Evolutionary conservation across 768 basidiomycete species (phyloP).

Genomic region (Mycena rosella): DNA sequence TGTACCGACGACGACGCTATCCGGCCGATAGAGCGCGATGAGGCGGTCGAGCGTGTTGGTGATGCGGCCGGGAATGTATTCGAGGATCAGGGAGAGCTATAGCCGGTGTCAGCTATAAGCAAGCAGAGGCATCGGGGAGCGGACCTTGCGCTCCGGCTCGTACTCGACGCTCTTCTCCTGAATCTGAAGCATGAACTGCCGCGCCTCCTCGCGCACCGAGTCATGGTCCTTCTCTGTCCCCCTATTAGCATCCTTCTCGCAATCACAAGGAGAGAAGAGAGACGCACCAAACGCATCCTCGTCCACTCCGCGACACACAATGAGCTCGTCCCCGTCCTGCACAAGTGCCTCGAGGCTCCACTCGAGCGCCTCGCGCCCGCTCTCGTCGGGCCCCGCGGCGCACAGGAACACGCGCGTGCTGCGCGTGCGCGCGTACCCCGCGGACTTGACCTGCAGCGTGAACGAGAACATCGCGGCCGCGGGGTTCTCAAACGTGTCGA

Average conservation of each 20-base stretch:
- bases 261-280: too few species aligned
- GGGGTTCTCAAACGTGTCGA: conserved; percentile 90
- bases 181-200: conserved; percentile 82
- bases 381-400: conserved; percentile 90
- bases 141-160: conserved; percentile 82
- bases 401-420: conserved; percentile 92
- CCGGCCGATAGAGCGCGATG: conserved; percentile 92
- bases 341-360: conserved; percentile 91
- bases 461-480: conserved; percentile 89
- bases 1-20: conserved; percentile 94
- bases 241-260: too few species aligned
- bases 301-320: conserved; percentile 92
- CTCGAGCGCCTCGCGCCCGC: conserved; percentile 88
- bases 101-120: background rate
- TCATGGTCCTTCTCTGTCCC: conserved; percentile 79
- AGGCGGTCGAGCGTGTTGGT: conserved; percentile 92
- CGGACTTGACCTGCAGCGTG: conserved; percentile 86
- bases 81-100: conserved; percentile 93
- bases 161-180: conserved; percentile 84
- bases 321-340: conserved; percentile 92
- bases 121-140: conserved; percentile 21
- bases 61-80: conserved; percentile 93
- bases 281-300: conserved; percentile 83
- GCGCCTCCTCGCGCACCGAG: conserved; percentile 85
- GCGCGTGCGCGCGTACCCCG: conserved; percentile 79